A percentile compares a stretch with the other conserved stretches of the same genome.
phyloP scores from a whole-genome alignment of 768 basidiomycete species.

The Amanita pallidorosea region DNA sequence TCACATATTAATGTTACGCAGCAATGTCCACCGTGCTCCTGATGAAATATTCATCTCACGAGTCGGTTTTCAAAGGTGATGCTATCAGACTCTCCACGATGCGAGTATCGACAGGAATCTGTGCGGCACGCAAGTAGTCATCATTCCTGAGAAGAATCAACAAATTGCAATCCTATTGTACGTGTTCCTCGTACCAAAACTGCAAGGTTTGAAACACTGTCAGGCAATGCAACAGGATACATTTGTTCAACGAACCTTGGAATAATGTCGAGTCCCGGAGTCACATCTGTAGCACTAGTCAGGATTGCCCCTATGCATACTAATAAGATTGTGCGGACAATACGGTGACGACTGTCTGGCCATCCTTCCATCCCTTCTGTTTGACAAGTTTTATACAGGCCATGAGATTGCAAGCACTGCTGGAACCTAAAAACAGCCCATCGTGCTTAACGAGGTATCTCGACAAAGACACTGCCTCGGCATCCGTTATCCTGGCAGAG shows the following conservation, averaged over 20 bases:
- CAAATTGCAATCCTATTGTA: not conserved
- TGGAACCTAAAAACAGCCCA: conserved; percentile 91
- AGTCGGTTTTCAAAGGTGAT: conserved; percentile 7
- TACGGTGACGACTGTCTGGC: conserved; percentile 75
- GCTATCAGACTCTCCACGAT: conserved; percentile 32
- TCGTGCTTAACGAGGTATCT: conserved; percentile 85
- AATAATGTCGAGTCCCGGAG: conserved; percentile 86
- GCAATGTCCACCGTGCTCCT: not conserved
- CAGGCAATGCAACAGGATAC: not conserved
- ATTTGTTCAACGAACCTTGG: conserved; percentile 46
- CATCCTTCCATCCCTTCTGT: conserved; percentile 55
- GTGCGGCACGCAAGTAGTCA: conserved; percentile 35
- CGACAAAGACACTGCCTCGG: conserved; percentile 93
- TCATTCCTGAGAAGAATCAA: conserved; percentile 31
- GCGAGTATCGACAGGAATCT: conserved; percentile 29
- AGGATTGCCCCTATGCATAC: not conserved
- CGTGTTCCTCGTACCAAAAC: conserved; percentile 31
- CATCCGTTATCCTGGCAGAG: conserved; percentile 70
- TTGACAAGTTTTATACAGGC: conserved; percentile 77
- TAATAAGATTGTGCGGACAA: conserved; percentile 38
- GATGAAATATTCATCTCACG: not conserved
- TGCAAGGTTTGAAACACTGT: conserved; percentile 9
- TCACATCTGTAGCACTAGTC: conserved; percentile 53
- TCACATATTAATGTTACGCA: too few species aligned
- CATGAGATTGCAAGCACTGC: conserved; percentile 93